Base-by-base conservation (phyloP, 768 basidiomycete species). In the Tricholoma hemisulphureum region DNA sequence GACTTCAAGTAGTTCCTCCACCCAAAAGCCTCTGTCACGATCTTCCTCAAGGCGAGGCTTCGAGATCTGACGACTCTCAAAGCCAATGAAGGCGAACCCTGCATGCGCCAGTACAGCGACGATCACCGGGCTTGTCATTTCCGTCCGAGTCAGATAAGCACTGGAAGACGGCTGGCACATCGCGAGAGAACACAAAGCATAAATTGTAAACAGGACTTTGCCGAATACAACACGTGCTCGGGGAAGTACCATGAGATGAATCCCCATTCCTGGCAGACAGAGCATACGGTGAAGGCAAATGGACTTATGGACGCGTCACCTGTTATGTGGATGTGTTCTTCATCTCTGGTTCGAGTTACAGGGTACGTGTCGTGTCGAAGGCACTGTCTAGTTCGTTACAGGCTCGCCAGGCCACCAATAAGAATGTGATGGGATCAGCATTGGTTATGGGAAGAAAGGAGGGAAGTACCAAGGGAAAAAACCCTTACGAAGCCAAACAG, bases 121-220 rank as follows among this genome's bases (percentile, higher is more conserved):
- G 46, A 49, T 49, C 46, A 49, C 46, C 46, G 46, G 46, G 16
- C n/a, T 18, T 28, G 46, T 49, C 28, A 49, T 48, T 48, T 48
- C 46, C 46, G 46, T 16, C 14, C 24, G n/a, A 28, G 46, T 6
- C 6, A 8, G 46, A 48, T n/a, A 28, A 48, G 26, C 24, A 28
- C 6, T n/a, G 18, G 37, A 39, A n/a, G 8, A 39, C 37, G 16
- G 37, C 37, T 6, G 18, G n/a, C 37, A 39, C 43, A 46, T 26
- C 43, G 43, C 24, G 24, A 46, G 45, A 46, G 20, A 43, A 28
- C 14, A 28, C 24, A 48, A 48, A 48, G 46, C 26, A 48, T 48
- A n/a, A 43, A 48, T 13, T 20, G 11, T 48, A 48, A 48, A 48
- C 46, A 28, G 46, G 46, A 48, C 24, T 16, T 48, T 28, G 24